Evolutionary conservation across 257 asterid genomes (phyloP).

Genomic region (Capsicum pubescens): DNA sequence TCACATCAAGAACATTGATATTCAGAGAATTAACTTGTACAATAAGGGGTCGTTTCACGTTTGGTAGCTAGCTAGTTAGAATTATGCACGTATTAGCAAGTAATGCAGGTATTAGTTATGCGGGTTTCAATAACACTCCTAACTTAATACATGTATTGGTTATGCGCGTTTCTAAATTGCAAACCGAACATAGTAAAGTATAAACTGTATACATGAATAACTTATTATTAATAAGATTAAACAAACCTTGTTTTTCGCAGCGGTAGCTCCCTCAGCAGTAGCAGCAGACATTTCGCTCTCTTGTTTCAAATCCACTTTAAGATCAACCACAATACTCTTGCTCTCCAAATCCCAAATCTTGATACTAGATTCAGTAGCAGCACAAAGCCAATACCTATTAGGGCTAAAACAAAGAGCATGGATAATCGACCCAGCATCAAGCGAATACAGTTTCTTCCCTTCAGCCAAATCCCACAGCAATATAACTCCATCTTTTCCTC

Average conservation of each 20-base stretch:
- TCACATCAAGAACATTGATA: neutral
- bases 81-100: no score
- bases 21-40: neutral
- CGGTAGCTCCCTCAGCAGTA: slow-evolving; percentile 39
- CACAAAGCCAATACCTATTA: slow-evolving; percentile 36
- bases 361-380: slow-evolving; percentile 57
- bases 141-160: no score
- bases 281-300: slow-evolving; percentile 65
- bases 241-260: slow-evolving; percentile 56
- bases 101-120: no score
- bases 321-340: slow-evolving; percentile 54
- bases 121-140: no score
- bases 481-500: slow-evolving; percentile 40
- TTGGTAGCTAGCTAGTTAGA: no score
- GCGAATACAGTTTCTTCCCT: slow-evolving; percentile 26
- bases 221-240: no score
- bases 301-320: slow-evolving; percentile 63
- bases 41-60: no score
- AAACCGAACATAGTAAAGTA: no score
- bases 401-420: slow-evolving; percentile 37
- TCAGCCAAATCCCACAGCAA: slow-evolving; percentile 63
- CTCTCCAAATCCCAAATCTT: slow-evolving; percentile 90
- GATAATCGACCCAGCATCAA: slow-evolving; percentile 30
- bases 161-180: no score
- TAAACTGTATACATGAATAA: no score